A percentile compares a stretch with the other conserved stretches of the same genome.
These are phyloP conservation scores for Suzukiozyma palmioleophila DNA, from an alignment of 1,139 yeast species.

Conservation along the genomic window DNA sequence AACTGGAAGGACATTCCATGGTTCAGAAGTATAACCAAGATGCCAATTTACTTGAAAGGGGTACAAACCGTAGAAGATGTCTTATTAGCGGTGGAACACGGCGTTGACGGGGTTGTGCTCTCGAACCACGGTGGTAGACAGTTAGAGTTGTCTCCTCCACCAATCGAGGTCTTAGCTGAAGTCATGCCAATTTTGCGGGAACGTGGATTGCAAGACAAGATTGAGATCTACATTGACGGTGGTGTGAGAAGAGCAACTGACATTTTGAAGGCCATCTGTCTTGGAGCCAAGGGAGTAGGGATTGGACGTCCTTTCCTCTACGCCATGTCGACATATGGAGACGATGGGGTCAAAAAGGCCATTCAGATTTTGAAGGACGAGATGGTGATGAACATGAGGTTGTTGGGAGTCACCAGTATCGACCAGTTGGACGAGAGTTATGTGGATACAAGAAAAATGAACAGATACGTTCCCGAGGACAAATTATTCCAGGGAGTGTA, in stretches of 20 bases:
- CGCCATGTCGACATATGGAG: slow-evolving; percentile 71
- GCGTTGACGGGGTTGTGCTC: slow-evolving; percentile 59
- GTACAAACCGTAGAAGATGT: slow-evolving; percentile 70
- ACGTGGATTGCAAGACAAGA: slow-evolving; percentile 39
- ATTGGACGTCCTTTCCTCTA: slow-evolving; percentile 69
- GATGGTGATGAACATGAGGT: slow-evolving; percentile 81
- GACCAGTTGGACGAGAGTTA: slow-evolving; percentile 53
- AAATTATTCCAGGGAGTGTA: slow-evolving; percentile 34
- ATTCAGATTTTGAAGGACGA: slow-evolving; percentile 78
- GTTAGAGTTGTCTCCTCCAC: slow-evolving; percentile 62
- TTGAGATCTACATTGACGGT: slow-evolving; percentile 56
- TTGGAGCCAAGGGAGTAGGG: slow-evolving; percentile 73
- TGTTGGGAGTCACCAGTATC: slow-evolving; percentile 69
- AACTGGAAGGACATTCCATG: slow-evolving; percentile 62
- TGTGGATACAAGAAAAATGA: slow-evolving; percentile 24
- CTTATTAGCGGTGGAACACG: slow-evolving; percentile 55
- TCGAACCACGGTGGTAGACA: slow-evolving; percentile 80
- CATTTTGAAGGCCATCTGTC: slow-evolving; percentile 58
- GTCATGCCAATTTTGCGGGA: slow-evolving; percentile 53
- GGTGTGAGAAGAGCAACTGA: slow-evolving; percentile 73
- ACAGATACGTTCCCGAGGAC: slow-evolving; percentile 29
- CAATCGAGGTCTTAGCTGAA: slow-evolving; percentile 64
- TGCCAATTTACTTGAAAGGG: slow-evolving; percentile 69
- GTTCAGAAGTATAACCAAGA: slow-evolving; percentile 53
- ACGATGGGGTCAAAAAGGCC: slow-evolving; percentile 73